Evolutionary conservation across 352 stramenopile genomes (phyloP), one percentile per base, ranked within the genome.

Genomic region (Aphanomyces invadans): DNA sequence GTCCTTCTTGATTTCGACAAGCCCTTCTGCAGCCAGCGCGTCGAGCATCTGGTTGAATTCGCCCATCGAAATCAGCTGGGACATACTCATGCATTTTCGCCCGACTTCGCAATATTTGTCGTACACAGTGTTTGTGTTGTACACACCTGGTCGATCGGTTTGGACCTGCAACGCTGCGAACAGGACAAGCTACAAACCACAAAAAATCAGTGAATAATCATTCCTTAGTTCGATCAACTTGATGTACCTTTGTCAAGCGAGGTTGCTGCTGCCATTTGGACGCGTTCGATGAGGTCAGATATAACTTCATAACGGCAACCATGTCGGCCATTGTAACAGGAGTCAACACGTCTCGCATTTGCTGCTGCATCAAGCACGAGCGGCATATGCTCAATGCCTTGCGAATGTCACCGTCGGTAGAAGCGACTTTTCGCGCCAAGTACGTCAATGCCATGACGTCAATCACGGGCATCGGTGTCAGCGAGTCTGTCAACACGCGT

Each of bases 391-490:
- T 83, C 2, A 94, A 73, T 0, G 81, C 83, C 21, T 88, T 65
- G 29, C 86, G 74, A 42, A 94, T 87, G 59, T 94, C 86, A 10
- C 86, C 86, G 0, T 76, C 83, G 10, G 79, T 86, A 2, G 83
- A 87, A 9, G 83, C 83, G 12, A 94, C 78, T 63, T 94, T 94
- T 17, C 86, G 81, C 11, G 86, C 79, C 26, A 94, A 74, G 68
- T 89, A 94, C 21, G 83, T 74, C 42, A 94, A 77, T 1, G 23
- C 83, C 83, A 65, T 91, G 79, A 3, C 70, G 9, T 67, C 54
- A 51, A 88, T 88, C 4, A 94, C 71, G 68, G 91, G 71, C 46
- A 81, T 78, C 2, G 65, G 57, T 7, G 80, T 74, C 15, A 69
- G 51, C 2, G 68, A 59, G 29, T 81, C 71, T 19, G 78, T 80